These are phyloP conservation scores for Ilex asprella DNA, from an alignment of 257 asterid species.

Conservation along the genomic window DNA sequence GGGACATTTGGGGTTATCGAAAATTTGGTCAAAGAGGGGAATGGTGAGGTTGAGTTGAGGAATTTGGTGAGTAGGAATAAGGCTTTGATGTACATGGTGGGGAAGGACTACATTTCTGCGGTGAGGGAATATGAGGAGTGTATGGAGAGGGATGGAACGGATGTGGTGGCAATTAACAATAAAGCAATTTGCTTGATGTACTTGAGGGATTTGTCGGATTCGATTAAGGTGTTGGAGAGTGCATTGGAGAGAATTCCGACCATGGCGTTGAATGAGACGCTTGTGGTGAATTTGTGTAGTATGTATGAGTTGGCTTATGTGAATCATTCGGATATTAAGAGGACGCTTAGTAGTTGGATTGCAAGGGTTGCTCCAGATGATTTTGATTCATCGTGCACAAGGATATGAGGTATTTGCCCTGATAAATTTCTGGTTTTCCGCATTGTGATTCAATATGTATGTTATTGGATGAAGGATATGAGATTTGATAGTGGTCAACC, in stretches of 20 bases:
- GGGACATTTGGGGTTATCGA: constrained; percentile 56
- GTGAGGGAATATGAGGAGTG: constrained; percentile 92
- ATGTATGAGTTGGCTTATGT: constrained; percentile 97
- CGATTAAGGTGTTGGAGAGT: constrained; percentile 87
- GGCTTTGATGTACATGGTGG: constrained; percentile 85
- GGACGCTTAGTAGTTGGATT: constrained; percentile 92
- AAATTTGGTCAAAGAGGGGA: constrained; percentile 27
- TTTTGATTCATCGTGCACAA: constrained; percentile 77
- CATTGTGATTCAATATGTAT: too few relatives aligned
- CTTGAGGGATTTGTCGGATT: constrained; percentile 89
- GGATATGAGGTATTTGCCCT: constrained; percentile 49
- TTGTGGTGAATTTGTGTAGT: constrained; percentile 91
- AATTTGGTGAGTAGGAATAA: constrained; percentile 78
- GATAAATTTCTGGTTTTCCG: too few relatives aligned
- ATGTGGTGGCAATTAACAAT: constrained; percentile 79
- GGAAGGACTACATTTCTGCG: constrained; percentile 82
- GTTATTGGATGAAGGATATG: too few relatives aligned
- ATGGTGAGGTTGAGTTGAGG: constrained; percentile 40
- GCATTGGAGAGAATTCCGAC: constrained; percentile 96
- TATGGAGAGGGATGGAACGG: constrained; percentile 74
- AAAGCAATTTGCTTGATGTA: constrained; percentile 97
- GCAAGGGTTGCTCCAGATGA: constrained; percentile 98
- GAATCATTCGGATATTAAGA: constrained; percentile 76
- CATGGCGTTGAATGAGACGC: constrained; percentile 69
- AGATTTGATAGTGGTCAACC: too few relatives aligned